Base-by-base conservation (phyloP, 2,329 filamentous ascomycete species). In the Rutstroemia sp. region DNA sequence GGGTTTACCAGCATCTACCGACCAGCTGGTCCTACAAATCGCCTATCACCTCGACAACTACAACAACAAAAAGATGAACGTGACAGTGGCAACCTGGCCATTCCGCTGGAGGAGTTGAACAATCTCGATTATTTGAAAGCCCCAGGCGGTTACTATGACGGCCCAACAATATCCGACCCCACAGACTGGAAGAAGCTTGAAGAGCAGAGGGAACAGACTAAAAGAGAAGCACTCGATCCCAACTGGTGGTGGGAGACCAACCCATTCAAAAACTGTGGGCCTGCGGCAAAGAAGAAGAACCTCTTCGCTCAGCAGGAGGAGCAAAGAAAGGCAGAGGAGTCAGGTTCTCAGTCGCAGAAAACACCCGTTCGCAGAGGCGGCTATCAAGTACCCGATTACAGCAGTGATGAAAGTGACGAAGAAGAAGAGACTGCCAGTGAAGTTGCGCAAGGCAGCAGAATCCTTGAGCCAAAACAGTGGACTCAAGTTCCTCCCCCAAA, bases 381-480 rank as follows among this genome's bases (percentile, higher is more conserved):
- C 25, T 25, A 19, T n/a, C 54, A 57, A 45, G 34, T 45, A n/a
- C 19, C 49, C 8, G 27, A 30, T 1, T 30, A 9, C 27, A 23
- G 37, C 44, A 34, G 51, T 23, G 34, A 47, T 19, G 51, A 52
- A 6, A 49, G 51, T 41, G 52, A 34, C 34, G 52, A 39, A 27
- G 37, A 39, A 27, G 37, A 49, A 2, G 30, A 56, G 18, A 45
- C 34, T 27, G 52, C 41, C 8, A 45, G 12, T 3, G 41, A 34
- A 34, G 38, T 37, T 19, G 14, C 19, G 38, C 38, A 39, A 30
- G 46, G 42, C 6, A 41, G 25, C 30, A 39, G 49, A 34, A 41
- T 49, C 27, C 42, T 59, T 4, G 54, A 59, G 55, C 25, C 27
- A 55, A 58, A 58, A 25, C 45, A 41, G 38, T 59, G 58, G 55